A percentile compares a stretch with the other conserved stretches of the same genome.
Evolutionary conservation across 768 basidiomycete genomes (phyloP).

Genomic region (Leccinum variicolor): DNA sequence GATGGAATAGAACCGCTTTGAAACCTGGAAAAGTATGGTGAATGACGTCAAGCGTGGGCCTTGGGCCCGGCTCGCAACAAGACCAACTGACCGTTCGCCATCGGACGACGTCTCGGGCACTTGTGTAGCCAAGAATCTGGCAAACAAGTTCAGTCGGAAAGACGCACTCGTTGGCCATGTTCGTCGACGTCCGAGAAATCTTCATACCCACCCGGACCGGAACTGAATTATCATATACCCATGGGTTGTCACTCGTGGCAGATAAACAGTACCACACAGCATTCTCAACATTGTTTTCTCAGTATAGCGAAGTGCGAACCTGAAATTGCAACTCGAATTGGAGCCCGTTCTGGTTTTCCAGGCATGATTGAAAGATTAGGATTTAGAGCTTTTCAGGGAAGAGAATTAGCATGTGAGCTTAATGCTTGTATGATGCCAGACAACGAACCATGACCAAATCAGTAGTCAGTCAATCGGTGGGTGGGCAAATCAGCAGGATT

Average conservation of each 20-base stretch:
- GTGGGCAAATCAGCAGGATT: too few relatives aligned
- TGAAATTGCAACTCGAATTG: background rate
- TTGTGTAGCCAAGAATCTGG: background rate
- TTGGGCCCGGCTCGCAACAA: background rate
- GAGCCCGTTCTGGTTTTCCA: too few relatives aligned
- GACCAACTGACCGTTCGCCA: background rate
- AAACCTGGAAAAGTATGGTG: background rate
- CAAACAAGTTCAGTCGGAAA: background rate
- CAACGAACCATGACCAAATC: background rate
- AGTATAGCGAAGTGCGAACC: background rate
- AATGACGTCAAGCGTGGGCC: background rate
- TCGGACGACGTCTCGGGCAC: background rate
- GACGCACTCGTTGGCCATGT: background rate
- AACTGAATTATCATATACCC: background rate
- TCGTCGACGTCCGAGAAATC: background rate
- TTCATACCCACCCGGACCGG: background rate
- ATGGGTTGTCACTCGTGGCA: background rate
- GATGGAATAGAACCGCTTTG: background rate
- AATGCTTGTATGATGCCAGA: background rate
- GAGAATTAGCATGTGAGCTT: background rate
- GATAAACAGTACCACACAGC: background rate
- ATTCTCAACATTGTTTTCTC: background rate
- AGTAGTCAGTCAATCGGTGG: background rate
- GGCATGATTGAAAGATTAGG: too few relatives aligned
- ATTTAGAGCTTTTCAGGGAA: background rate